Percentiles rank a stretch among this genome's conserved stretches.
phyloP scores from a whole-genome alignment of 768 basidiomycete species.

The Mycena vitilis region DNA sequence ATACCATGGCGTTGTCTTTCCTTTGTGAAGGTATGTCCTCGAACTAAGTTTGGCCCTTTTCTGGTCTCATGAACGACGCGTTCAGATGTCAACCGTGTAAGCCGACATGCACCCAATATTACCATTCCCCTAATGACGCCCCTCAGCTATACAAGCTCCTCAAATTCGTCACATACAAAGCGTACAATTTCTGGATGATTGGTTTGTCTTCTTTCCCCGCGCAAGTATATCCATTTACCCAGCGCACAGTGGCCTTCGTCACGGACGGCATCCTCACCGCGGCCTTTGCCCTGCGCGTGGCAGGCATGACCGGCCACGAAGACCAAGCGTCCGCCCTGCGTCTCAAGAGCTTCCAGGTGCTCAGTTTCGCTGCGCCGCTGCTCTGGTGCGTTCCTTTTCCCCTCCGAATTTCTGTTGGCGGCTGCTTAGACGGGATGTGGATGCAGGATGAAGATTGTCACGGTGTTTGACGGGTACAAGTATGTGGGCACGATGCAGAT shows the following conservation, averaged over 20 bases:
- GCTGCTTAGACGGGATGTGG: neutral
- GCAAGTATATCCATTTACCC: too few species aligned
- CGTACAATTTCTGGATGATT: constrained; percentile 80
- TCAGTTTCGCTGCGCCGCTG: constrained; percentile 89
- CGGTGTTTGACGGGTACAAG: constrained; percentile 86
- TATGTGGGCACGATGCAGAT: constrained; percentile 96
- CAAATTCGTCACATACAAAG: constrained; percentile 81
- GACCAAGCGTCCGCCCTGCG: constrained; percentile 53
- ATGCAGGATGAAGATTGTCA: constrained; percentile 85
- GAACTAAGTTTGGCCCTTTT: neutral
- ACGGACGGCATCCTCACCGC: constrained; percentile 80
- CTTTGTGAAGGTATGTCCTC: constrained; percentile 75
- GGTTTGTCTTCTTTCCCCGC: too few species aligned
- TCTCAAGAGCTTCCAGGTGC: constrained; percentile 84
- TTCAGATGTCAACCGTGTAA: constrained; percentile 68
- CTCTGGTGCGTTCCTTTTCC: constrained; percentile 72
- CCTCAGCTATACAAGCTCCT: constrained; percentile 81
- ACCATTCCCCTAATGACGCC: too few species aligned
- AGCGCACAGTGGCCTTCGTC: constrained; percentile 60
- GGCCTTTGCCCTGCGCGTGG: constrained; percentile 80
- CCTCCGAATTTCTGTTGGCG: neutral
- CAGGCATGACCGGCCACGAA: constrained; percentile 56
- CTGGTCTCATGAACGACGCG: neutral
- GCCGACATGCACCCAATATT: neutral
- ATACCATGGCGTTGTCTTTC: constrained; percentile 82